A percentile compares a stretch with the other conserved stretches of the same genome.
phyloP scores from a whole-genome alignment of 129 eudicot species.

The Apium graveolens region DNA sequence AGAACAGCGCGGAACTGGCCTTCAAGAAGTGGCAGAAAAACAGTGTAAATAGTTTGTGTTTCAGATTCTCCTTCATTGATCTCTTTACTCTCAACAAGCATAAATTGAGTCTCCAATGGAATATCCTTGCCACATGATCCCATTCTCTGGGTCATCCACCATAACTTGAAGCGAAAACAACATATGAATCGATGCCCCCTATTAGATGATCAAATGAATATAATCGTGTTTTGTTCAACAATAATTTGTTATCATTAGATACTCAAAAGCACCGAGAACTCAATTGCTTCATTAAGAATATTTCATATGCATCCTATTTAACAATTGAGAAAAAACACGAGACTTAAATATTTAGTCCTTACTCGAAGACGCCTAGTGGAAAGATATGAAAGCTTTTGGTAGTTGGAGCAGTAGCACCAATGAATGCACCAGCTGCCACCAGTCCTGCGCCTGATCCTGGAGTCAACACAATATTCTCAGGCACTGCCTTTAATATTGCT shows the following conservation, averaged over 20 bases:
- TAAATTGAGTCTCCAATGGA: constrained; percentile 92
- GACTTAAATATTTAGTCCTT: constrained; percentile 30
- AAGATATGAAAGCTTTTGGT: constrained; percentile 78
- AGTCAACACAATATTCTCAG: constrained; percentile 75
- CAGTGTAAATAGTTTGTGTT: constrained; percentile 61
- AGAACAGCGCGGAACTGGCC: constrained; percentile 93
- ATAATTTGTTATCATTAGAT: neutral
- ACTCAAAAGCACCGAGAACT: neutral
- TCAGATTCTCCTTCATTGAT: constrained; percentile 38
- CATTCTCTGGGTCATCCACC: constrained; percentile 99
- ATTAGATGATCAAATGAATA: constrained; percentile 13
- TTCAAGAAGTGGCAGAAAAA: constrained; percentile 82
- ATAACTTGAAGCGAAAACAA: constrained; percentile 84
- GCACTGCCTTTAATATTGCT: constrained; percentile 64
- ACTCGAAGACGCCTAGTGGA: constrained; percentile 83
- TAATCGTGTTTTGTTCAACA: neutral
- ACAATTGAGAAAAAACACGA: neutral
- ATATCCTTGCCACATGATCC: constrained; percentile 84
- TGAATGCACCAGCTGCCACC: constrained; percentile 71
- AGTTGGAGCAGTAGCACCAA: constrained; percentile 65
- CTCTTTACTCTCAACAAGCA: constrained; percentile 82
- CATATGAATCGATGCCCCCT: constrained; percentile 91
- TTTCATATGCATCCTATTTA: neutral
- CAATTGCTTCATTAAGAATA: neutral
- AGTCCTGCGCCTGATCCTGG: constrained; percentile 73